These are phyloP conservation scores for Vickermania spadyakhi DNA, from an alignment of 208 protist genomes.

Conservation along the genomic window DNA sequence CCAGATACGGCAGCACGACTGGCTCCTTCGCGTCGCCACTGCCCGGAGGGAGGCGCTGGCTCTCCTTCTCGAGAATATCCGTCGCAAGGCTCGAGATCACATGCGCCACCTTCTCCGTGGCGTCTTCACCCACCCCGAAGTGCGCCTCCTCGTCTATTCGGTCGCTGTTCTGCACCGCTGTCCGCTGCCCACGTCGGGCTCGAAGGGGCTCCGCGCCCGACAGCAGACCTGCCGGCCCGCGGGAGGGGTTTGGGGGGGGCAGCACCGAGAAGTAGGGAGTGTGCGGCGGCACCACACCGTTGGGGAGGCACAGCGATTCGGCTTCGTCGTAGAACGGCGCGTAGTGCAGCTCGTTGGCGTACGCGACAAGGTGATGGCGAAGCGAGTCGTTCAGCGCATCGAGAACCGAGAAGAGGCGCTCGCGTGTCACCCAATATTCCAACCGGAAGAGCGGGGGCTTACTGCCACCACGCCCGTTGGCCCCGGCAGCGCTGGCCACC, in stretches of 20 bases:
- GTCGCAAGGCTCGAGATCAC: not conserved
- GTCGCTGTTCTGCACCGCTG: not conserved
- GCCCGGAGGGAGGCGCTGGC: too few relatives aligned
- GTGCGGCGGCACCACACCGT: not conserved
- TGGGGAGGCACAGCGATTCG: not conserved
- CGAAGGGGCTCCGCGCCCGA: too few relatives aligned
- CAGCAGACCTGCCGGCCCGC: not conserved
- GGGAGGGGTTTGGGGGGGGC: not conserved
- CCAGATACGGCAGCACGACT: not conserved
- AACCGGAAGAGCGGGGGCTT: conserved; percentile 16
- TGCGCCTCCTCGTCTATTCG: not conserved
- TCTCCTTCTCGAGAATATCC: not conserved
- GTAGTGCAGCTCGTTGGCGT: conserved; percentile 20
- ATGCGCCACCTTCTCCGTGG: not conserved
- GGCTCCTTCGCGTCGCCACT: not conserved
- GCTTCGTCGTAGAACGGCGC: conserved; percentile 12
- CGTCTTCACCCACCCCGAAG: not conserved
- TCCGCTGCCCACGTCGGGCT: not conserved
- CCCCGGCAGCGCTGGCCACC: conserved; percentile 9
- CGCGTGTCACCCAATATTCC: conserved; percentile 54
- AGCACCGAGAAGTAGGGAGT: not conserved
- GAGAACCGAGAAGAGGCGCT: conserved; percentile 40
- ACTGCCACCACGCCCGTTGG: too few relatives aligned
- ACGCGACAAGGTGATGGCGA: conserved; percentile 36
- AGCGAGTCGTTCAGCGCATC: conserved; percentile 45